Evolutionary conservation across 73 alveolate species (phyloP).

Genomic region (Symbiodinium pilosum): DNA sequence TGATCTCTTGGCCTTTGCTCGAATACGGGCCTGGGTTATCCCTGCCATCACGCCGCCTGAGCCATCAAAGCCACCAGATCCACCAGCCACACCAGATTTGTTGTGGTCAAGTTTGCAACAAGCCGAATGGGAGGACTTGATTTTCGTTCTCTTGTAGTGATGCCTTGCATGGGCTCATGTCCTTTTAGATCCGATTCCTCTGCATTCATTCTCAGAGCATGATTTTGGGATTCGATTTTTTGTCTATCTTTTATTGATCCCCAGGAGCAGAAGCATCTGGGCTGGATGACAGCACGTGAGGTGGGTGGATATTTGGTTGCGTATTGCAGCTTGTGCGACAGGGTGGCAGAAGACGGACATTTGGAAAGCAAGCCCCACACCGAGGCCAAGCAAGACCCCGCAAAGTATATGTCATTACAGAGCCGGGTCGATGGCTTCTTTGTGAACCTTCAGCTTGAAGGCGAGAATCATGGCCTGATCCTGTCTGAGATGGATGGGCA

Average conservation of each 20-base stretch:
- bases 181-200: background rate
- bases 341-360: conserved; percentile 22
- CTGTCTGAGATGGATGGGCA: background rate
- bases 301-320: background rate
- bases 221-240: no score
- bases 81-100: background rate
- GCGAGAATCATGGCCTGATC: background rate
- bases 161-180: background rate
- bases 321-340: conserved; percentile 28
- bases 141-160: no score
- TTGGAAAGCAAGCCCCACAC: conserved; percentile 5
- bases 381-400: background rate
- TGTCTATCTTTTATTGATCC: no score
- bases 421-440: background rate
- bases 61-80: background rate
- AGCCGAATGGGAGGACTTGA: conserved; percentile 63
- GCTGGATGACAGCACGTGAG: background rate
- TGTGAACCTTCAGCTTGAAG: background rate
- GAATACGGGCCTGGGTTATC: conserved; percentile 36
- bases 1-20: conserved; percentile 37
- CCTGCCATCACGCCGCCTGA: background rate
- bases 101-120: background rate
- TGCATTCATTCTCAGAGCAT: background rate
- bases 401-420: background rate
- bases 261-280: conserved; percentile 20